These are phyloP conservation scores for Toxicodendron radicans DNA, from an alignment of 345 rosid genomes.

Conservation along the genomic window DNA sequence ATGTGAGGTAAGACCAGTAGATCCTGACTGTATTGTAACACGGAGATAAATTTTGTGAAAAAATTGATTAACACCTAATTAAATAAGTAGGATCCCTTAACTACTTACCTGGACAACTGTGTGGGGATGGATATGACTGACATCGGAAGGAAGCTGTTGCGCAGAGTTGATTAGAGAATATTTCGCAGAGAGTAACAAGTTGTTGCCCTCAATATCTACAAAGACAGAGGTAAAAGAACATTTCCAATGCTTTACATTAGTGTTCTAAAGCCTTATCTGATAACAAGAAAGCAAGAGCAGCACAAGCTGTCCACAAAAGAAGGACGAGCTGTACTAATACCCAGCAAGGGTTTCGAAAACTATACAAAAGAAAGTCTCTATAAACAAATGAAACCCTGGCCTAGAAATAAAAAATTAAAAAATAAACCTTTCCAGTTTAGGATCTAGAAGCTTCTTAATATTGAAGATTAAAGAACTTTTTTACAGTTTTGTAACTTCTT, in stretches of 20 bases:
- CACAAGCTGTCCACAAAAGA: not conserved
- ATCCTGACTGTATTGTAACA: not conserved
- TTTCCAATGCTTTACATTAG: not conserved
- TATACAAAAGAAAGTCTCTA: too few species aligned
- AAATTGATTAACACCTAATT: not conserved
- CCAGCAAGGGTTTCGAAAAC: too few species aligned
- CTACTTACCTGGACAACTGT: slow-evolving; percentile 72
- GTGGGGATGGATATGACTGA: slow-evolving; percentile 55
- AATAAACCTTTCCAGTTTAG: too few species aligned
- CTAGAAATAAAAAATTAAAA: too few species aligned
- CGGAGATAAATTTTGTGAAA: not conserved
- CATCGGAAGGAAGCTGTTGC: slow-evolving; percentile 72
- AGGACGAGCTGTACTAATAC: too few species aligned
- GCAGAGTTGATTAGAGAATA: slow-evolving; percentile 64
- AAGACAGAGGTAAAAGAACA: slow-evolving; percentile 12
- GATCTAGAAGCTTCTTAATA: too few species aligned
- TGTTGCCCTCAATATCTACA: slow-evolving; percentile 76
- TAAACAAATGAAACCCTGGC: too few species aligned
- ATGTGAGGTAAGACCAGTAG: not conserved
- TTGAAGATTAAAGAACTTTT: too few species aligned
- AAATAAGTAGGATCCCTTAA: not conserved
- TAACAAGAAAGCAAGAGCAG: not conserved
- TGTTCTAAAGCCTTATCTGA: not conserved
- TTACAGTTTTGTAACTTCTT: not conserved
- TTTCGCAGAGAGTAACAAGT: slow-evolving; percentile 80